Percentiles rank a stretch among this genome's conserved stretches.
Evolutionary conservation across 768 basidiomycete species (phyloP).

Genomic region (Tulasnella sp.): DNA sequence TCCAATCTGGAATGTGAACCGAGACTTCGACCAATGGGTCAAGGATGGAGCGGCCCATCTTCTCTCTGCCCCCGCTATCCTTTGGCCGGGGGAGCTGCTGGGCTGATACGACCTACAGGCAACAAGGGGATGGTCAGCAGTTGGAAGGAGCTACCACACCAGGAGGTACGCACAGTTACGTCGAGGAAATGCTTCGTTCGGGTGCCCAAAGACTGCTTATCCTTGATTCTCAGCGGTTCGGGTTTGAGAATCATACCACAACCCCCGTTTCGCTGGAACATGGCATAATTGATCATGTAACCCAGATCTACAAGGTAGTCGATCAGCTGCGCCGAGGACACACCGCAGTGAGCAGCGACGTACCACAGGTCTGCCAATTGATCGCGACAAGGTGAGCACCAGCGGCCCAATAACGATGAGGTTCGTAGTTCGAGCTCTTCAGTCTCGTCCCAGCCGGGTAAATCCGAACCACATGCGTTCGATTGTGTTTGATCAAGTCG

Average conservation of each 20-base stretch:
- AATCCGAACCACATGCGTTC: constrained; percentile 73
- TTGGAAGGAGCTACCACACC: background rate
- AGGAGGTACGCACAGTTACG: constrained; percentile 49
- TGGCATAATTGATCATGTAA: constrained; percentile 87
- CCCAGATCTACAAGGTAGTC: constrained; percentile 63
- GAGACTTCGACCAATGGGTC: constrained; percentile 83
- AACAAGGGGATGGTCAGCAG: background rate
- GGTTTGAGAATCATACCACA: constrained; percentile 91
- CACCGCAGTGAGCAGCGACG: constrained; percentile 34
- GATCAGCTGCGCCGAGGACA: background rate
- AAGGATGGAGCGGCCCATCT: constrained; percentile 50
- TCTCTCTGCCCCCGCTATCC: constrained; percentile 56
- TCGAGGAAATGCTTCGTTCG: constrained; percentile 59
- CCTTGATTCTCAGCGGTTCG: constrained; percentile 58
- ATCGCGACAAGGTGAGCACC: constrained; percentile 89
- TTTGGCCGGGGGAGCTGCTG: constrained; percentile 81
- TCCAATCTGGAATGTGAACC: constrained; percentile 72
- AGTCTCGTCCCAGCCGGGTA: constrained; percentile 84
- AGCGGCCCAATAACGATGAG: constrained; percentile 83
- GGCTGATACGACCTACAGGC: constrained; percentile 65
- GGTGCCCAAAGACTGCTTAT: constrained; percentile 54
- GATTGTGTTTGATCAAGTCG: constrained; percentile 82
- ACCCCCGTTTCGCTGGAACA: constrained; percentile 90
- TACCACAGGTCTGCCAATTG: constrained; percentile 97
- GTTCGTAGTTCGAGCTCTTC: constrained; percentile 81